phyloP scores from a whole-genome alignment of 1,139 yeast species.

The Taphrina pruni region DNA sequence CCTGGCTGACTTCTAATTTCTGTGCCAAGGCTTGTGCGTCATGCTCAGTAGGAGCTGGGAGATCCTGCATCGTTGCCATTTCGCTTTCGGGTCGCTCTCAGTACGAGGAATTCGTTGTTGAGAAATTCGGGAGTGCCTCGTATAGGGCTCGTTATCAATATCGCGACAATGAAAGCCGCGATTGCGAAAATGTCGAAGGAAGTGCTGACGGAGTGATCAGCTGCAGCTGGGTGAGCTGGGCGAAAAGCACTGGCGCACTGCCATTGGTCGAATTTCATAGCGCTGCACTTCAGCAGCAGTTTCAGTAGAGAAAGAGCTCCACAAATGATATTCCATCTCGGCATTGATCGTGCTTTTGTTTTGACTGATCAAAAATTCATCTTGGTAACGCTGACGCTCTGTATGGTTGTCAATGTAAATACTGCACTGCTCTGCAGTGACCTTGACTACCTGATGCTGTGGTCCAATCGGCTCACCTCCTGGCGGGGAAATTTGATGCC shows the following conservation, averaged over 20 bases:
- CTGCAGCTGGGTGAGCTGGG: conserved; percentile 1
- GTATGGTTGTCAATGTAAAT: conserved; percentile 6
- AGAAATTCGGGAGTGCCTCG: conserved; percentile 19
- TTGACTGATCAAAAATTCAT: conserved; percentile 8
- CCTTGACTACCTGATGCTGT: too few relatives aligned
- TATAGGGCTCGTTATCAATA: conserved; percentile 28
- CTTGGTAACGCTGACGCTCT: conserved; percentile 10
- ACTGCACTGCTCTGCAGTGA: neutral
- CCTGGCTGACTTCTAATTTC: conserved; percentile 12
- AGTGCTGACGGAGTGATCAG: conserved; percentile 3
- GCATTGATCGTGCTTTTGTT: neutral
- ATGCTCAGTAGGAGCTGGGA: conserved; percentile 24
- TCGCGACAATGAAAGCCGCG: conserved; percentile 2
- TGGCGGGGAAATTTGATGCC: neutral
- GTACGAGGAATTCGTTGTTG: conserved; percentile 15
- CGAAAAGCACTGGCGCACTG: neutral
- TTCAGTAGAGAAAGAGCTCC: neutral
- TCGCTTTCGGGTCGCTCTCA: conserved; percentile 13
- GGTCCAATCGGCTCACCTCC: neutral
- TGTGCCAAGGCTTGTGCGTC: conserved; percentile 21
- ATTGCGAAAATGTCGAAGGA: conserved; percentile 19
- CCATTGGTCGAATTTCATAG: neutral
- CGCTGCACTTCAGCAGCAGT: neutral
- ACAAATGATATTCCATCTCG: too few relatives aligned
- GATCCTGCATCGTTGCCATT: conserved; percentile 19